phyloP scores from a whole-genome alignment of 306 rosid species.

The Geum urbanum region DNA sequence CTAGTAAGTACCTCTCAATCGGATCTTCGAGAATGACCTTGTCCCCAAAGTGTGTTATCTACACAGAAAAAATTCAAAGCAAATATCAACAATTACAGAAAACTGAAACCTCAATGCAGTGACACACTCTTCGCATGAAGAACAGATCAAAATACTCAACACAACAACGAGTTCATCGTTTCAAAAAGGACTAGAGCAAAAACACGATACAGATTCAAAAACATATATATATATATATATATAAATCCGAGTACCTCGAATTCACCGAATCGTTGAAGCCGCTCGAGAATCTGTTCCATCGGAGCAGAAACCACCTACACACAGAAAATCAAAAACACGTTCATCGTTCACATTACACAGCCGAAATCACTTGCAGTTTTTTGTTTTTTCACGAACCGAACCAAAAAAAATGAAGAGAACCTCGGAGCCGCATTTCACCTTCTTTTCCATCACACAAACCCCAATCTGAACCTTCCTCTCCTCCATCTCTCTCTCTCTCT shows the following conservation, averaged over 20 bases:
- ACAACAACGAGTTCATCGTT: not conserved
- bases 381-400: not conserved
- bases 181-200: not conserved
- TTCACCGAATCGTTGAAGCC: conserved; percentile 88
- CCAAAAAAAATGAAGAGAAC: conserved; percentile 28
- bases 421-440: conserved; percentile 95
- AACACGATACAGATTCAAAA: not conserved
- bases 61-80: conserved; percentile 27
- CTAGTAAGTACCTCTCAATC: conserved; percentile 60
- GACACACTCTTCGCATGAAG: not conserved
- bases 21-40: conserved; percentile 86
- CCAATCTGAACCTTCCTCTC: conserved; percentile 61
- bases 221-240: not conserved
- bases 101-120: not conserved
- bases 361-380: not conserved
- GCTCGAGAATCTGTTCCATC: conserved; percentile 83
- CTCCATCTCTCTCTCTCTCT: conserved; percentile 21
- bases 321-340: conserved; percentile 9
- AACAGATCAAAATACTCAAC: not conserved
- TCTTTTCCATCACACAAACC: conserved; percentile 98
- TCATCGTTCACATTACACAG: conserved; percentile 27
- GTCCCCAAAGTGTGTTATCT: conserved; percentile 83
- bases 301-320: conserved; percentile 82
- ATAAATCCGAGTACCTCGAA: conserved; percentile 56
- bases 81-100: conserved; percentile 9